phyloP scores from a whole-genome alignment of 2,329 filamentous ascomycete species.

The Penicillium verrucosum region DNA sequence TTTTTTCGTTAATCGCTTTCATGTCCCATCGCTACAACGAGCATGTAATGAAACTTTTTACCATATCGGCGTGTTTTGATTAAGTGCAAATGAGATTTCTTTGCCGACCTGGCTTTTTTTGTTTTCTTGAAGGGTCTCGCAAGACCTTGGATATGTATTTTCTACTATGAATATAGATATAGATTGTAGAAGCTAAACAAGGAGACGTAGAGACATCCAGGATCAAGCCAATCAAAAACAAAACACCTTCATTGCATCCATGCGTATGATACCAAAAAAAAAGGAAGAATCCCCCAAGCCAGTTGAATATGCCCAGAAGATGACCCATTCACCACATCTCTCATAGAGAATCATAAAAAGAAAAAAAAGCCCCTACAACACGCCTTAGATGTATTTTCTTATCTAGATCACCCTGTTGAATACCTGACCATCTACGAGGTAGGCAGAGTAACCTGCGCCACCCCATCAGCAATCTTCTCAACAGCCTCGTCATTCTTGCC shows the following conservation, averaged over 20 bases:
- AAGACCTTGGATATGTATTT: background rate
- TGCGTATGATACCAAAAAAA: constrained; percentile 2
- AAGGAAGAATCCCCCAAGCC: background rate
- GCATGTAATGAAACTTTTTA: constrained; percentile 26
- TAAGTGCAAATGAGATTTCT: constrained; percentile 20
- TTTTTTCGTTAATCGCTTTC: constrained; percentile 2
- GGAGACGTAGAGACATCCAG: background rate
- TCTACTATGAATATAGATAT: background rate
- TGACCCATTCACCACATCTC: constrained; percentile 7
- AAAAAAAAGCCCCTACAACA: background rate
- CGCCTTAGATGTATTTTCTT: constrained; percentile 4
- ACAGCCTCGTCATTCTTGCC: constrained; percentile 35
- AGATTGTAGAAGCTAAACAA: background rate
- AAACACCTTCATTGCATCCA: constrained; percentile 8
- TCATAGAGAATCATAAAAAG: constrained; percentile 1
- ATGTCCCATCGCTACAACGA: constrained; percentile 22
- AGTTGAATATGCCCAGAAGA: constrained; percentile 4
- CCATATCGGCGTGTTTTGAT: constrained; percentile 23
- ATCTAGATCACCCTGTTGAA: background rate
- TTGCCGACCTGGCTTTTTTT: constrained; percentile 1
- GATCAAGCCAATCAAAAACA: background rate
- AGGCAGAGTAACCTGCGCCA: constrained; percentile 43
- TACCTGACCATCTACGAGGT: constrained; percentile 28
- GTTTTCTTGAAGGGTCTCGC: background rate
- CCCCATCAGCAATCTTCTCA: constrained; percentile 41